These are phyloP conservation scores for Nyctanthes arbortristis DNA, from an alignment of 257 asterid species.

Conservation along the genomic window DNA sequence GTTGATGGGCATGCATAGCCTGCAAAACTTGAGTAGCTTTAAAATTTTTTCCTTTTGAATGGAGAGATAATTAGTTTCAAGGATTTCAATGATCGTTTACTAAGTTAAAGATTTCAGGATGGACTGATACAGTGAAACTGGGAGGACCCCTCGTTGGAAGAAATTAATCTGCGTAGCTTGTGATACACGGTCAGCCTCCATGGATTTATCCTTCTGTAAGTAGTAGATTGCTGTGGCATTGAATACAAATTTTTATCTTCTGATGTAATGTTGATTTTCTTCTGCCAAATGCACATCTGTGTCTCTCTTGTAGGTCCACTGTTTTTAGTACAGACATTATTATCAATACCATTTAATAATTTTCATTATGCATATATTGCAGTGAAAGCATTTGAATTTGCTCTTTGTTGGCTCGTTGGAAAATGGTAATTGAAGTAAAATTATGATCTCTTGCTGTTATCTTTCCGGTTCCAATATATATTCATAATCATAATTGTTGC, in stretches of 20 bases:
- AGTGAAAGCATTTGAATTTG: slow-evolving; percentile 12
- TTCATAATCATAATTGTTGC: neutral
- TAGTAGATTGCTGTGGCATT: slow-evolving; percentile 2
- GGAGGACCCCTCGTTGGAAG: slow-evolving; percentile 7
- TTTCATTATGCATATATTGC: neutral
- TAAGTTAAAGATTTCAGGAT: neutral
- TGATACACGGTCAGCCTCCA: slow-evolving; percentile 1
- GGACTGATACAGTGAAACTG: slow-evolving; percentile 1
- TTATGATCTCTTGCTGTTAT: neutral
- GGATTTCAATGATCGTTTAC: neutral
- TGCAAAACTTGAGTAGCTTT: slow-evolving; percentile 3
- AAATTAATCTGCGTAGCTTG: slow-evolving; percentile 9
- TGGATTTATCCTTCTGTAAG: slow-evolving; percentile 23
- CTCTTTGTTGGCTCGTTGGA: neutral
- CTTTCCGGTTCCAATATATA: neutral
- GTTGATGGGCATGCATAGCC: neutral
- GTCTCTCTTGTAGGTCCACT: neutral
- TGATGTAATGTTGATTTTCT: neutral
- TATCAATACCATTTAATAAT: slow-evolving; percentile 14
- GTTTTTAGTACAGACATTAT: neutral
- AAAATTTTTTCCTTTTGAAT: neutral
- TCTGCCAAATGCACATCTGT: neutral
- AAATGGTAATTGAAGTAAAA: slow-evolving; percentile 13
- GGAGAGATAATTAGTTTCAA: neutral
- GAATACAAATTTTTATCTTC: neutral